A percentile compares a stretch with the other conserved stretches of the same genome.
These are phyloP conservation scores for Starmerella lactis-condensi DNA, from an alignment of 805 yeast genomes.

Conservation along the genomic window DNA sequence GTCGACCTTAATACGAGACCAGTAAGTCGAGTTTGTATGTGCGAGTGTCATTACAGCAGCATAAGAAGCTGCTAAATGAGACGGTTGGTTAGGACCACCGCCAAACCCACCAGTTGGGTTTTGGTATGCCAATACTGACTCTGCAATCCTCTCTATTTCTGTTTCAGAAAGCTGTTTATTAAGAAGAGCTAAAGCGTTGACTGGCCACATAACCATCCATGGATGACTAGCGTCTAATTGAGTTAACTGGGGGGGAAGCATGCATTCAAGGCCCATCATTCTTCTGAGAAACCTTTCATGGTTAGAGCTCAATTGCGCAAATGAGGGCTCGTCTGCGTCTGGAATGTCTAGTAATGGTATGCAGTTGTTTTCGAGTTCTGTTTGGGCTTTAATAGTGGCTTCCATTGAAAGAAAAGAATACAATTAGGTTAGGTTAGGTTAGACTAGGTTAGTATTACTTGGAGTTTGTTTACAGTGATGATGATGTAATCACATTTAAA, in stretches of 20 bases:
- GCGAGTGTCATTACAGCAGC: constrained; percentile 54
- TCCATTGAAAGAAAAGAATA: constrained; percentile 4
- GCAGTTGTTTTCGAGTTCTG: constrained; percentile 8
- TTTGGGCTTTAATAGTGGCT: constrained; percentile 8
- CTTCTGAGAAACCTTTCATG: constrained; percentile 31
- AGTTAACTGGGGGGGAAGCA: constrained; percentile 34
- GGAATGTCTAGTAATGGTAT: constrained; percentile 9
- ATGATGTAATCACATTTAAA: too few relatives aligned
- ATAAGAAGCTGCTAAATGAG: constrained; percentile 72
- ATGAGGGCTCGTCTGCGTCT: constrained; percentile 1
- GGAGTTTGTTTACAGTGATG: too few relatives aligned
- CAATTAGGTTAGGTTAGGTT: too few relatives aligned
- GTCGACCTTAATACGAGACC: constrained; percentile 30
- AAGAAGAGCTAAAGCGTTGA: constrained; percentile 34
- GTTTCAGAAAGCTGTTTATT: constrained; percentile 20
- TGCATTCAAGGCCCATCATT: constrained; percentile 20
- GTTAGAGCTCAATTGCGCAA: constrained; percentile 3
- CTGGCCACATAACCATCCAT: constrained; percentile 77
- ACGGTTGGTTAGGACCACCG: constrained; percentile 67
- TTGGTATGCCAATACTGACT: constrained; percentile 22
- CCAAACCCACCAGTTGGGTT: constrained; percentile 48
- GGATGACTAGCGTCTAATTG: constrained; percentile 76
- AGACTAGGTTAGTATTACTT: too few relatives aligned
- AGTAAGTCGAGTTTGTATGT: constrained; percentile 27
- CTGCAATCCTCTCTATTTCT: constrained; percentile 16